Evolutionary conservation across 2,329 filamentous ascomycete genomes (phyloP), one percentile per base, ranked within the genome.

Genomic region (Xylariaceae sp.): DNA sequence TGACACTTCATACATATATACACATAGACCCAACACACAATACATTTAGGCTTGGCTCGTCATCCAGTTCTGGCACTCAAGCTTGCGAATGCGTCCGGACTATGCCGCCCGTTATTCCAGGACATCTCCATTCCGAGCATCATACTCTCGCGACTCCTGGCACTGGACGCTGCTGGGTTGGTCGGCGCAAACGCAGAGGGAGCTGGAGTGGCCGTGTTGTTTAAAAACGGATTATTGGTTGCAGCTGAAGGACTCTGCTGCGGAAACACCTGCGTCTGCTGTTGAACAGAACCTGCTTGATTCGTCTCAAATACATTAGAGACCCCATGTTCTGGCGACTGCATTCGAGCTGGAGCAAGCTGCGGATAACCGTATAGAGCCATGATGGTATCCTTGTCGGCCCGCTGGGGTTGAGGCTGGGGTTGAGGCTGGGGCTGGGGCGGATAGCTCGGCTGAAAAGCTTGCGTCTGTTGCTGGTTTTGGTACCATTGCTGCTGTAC

Each of bases 21-120:
- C 55, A 63, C 43, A n/a, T 36, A 48, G 37, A 50, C 27, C 41
- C 42, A 3, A 44, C 23, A 37, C 27, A 23, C 30, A 11, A 15
- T n/a, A 48, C 32, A 16, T 10, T 18, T 21, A 24, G 20, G n/a
- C 15, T 32, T 36, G 9, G 18, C 59, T 69, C 50, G 66, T 73
- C 63, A 79, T 66, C 69, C 73, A 64, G 81, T 79, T 60, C 81
- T 76, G 46, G 87, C 84, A 64, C 87, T 91, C 59, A 92, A 75
- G 44, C 86, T 89, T 2, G 88, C 84, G 77, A 92, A 92, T 11
- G 89, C 89, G 71, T 92, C 89, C 3, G 89, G 89, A 63, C 88
- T 91, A 66, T 92, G 88, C 35, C 89, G 77, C 8, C 89, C 89
- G 63, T 86, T 87, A 64, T 78, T 78, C 82, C 82, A 85, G 39